These are phyloP conservation scores for Zangia roseola DNA, from an alignment of 768 basidiomycete genomes.

Conservation along the genomic window DNA sequence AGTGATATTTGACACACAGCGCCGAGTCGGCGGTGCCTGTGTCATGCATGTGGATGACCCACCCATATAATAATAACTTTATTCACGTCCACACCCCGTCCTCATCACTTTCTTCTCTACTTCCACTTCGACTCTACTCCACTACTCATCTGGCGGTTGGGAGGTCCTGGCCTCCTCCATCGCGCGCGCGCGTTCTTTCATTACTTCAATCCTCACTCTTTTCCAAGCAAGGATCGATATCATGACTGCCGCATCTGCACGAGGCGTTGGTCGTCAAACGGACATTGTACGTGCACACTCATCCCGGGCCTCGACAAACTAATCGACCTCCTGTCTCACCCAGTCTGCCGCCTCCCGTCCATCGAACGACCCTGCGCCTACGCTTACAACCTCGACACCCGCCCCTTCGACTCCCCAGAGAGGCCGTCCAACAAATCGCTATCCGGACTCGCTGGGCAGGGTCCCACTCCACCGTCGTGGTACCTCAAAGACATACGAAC, in stretches of 20 bases:
- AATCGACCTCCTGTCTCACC: constrained; percentile 10
- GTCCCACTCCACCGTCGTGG: constrained; percentile 78
- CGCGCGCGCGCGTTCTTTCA: neutral
- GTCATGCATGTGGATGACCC: constrained; percentile 8
- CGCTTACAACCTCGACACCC: constrained; percentile 9
- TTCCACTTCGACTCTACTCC: constrained; percentile 4
- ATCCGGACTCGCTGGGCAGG: constrained; percentile 59
- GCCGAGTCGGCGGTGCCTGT: neutral
- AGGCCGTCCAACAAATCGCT: constrained; percentile 44
- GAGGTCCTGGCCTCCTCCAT: constrained; percentile 8
- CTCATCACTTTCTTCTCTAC: neutral
- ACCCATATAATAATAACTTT: too few species aligned
- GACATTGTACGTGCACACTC: constrained; percentile 15
- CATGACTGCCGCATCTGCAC: constrained; percentile 18
- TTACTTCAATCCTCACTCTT: neutral
- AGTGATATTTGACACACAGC: too few species aligned
- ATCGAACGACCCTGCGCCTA: constrained; percentile 5
- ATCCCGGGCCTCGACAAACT: neutral
- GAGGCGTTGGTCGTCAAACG: constrained; percentile 12
- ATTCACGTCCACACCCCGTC: constrained; percentile 4
- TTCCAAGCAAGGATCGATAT: constrained; percentile 4
- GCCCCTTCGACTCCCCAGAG: constrained; percentile 43
- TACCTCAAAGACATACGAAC: constrained; percentile 78
- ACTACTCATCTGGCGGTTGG: constrained; percentile 1
- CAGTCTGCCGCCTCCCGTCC: constrained; percentile 12